phyloP scores from a whole-genome alignment of 108 stramenopile species.

The Epithemia pelagica region DNA sequence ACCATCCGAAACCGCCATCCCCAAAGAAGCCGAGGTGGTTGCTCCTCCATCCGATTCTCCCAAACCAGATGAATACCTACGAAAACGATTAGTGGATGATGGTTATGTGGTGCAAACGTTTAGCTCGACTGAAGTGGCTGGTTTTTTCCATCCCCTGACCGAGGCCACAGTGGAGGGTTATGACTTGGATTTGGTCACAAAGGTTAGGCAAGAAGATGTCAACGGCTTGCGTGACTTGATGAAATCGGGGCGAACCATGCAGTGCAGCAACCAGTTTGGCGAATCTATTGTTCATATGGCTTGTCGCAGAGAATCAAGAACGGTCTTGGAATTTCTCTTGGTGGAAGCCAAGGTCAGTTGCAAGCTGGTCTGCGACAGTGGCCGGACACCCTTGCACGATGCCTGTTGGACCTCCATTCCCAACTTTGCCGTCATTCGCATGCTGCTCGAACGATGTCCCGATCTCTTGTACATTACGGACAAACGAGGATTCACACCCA shows the following conservation, averaged over 20 bases:
- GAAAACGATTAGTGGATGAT: background rate
- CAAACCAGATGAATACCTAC: slow-evolving; percentile 1
- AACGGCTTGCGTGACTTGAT: slow-evolving; percentile 31
- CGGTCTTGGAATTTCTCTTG: slow-evolving; percentile 38
- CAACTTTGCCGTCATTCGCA: slow-evolving; percentile 30
- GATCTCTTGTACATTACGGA: slow-evolving; percentile 31
- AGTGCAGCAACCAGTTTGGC: slow-evolving; percentile 54
- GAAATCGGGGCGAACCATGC: slow-evolving; percentile 22
- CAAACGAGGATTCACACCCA: slow-evolving; percentile 35
- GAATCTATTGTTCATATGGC: slow-evolving; percentile 61
- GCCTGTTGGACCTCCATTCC: slow-evolving; percentile 48
- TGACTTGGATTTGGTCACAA: slow-evolving; percentile 38
- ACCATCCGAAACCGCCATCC: too few relatives aligned
- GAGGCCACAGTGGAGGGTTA: slow-evolving; percentile 51
- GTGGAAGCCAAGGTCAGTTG: slow-evolving; percentile 24
- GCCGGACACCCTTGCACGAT: slow-evolving; percentile 56
- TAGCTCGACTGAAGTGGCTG: background rate
- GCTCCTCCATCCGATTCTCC: background rate
- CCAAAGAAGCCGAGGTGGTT: background rate
- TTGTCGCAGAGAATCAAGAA: slow-evolving; percentile 36
- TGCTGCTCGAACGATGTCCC: slow-evolving; percentile 22
- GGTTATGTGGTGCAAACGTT: slow-evolving; percentile 3
- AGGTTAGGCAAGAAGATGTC: slow-evolving; percentile 51
- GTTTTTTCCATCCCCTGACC: slow-evolving; percentile 20
- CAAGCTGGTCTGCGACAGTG: slow-evolving; percentile 41